Base-by-base conservation (phyloP, 805 yeast genomes). In the Myxozyma monticola region DNA sequence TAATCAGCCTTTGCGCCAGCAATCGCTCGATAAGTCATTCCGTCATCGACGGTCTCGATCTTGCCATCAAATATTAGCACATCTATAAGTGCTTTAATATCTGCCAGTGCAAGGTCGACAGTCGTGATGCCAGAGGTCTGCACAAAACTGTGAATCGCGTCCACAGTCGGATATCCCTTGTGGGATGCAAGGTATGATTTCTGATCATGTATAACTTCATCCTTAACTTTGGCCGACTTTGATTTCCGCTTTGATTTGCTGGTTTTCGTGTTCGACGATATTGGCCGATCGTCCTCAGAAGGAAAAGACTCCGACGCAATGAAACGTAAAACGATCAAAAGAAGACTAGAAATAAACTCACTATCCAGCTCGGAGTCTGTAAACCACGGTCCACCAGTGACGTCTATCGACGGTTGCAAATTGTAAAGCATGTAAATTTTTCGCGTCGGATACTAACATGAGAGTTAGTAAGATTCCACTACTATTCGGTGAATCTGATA, bases 381-480 rank as follows among this genome's bases (percentile, higher is more conserved):
- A 65, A 90, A 93, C 99, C 99, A 93, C 3, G 98, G 98, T 4
- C 99, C 99, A 57, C 99, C 99, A 0, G 98, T 93, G 33, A 93
- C 93, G 59, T 91, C 98, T 28, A 88, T 83, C 2, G 95, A 85
- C 4, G 99, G 99, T 65, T 89, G 96, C 59, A 93, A 72, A 64
- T 88, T 83, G 66, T 90, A 91, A 46, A 93, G 75, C 98, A 93
- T 93, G 69, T 91, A 95, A 29, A 93, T 91, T 64, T 93, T 93
- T 58, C 99, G 77, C 1, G 97, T 91, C 12, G 98, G 97, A 67
- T 79, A 83, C 64, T 71, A 22, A 24, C n/a, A 14, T 26, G 6
- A 29, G 10, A 17, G 15, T 30, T 3, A 24, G 7, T 14, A 21
- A 34, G 29, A 12, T n/a, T n/a, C n/a, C n/a, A n/a, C n/a, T n/a